These are phyloP conservation scores for Scenedesmus sp. DNA, from an alignment of 163 green algal genomes.

Conservation along the genomic window DNA sequence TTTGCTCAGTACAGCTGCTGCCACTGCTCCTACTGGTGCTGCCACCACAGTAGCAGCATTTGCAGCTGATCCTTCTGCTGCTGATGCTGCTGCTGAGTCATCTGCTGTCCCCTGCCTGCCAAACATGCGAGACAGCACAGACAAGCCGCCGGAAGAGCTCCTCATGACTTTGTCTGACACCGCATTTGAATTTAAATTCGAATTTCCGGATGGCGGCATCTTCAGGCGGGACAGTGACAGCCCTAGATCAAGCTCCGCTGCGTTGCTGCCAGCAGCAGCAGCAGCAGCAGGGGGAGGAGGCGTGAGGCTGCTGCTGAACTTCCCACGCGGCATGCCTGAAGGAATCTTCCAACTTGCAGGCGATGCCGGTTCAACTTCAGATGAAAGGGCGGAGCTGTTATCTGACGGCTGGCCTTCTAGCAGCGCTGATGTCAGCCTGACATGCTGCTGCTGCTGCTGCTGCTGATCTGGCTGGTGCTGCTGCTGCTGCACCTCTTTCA, in stretches of 20 bases:
- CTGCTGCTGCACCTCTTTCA: conserved; percentile 4
- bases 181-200: too few relatives aligned
- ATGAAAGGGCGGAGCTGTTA: background rate
- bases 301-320: background rate
- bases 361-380: background rate
- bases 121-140: background rate
- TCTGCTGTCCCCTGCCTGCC: background rate
- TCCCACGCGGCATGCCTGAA: background rate
- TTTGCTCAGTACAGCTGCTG: background rate
- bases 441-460: background rate
- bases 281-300: background rate
- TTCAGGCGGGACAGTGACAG: background rate
- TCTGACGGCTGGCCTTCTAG: background rate
- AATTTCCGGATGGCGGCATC: background rate
- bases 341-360: background rate
- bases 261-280: background rate
- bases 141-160: too few relatives aligned
- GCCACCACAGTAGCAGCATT: background rate
- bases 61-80: background rate
- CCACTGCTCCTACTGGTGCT: background rate
- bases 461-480: background rate
- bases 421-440: background rate
- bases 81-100: background rate
- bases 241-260: background rate
- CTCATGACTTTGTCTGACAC: too few relatives aligned